phyloP scores from a whole-genome alignment of 1,139 yeast genomes.

The Saccharomycopsis hybrid region DNA sequence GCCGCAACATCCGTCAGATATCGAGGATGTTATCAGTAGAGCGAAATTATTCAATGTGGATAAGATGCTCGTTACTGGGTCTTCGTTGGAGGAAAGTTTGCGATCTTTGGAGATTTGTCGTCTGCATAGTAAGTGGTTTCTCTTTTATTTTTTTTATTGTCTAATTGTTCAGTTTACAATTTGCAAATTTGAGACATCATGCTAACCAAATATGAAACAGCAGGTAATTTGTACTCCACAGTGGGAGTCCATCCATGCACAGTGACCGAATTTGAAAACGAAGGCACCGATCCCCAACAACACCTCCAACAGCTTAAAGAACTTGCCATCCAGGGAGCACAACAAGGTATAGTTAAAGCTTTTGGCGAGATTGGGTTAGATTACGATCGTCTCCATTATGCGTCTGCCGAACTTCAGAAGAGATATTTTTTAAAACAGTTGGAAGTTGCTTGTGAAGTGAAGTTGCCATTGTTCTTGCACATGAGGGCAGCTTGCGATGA shows the following conservation, averaged over 20 bases:
- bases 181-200: too few species aligned
- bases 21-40: conserved; percentile 55
- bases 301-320: conserved; percentile 44
- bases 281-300: conserved; percentile 39
- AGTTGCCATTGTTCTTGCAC: conserved; percentile 78
- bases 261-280: conserved; percentile 57
- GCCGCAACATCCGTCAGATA: conserved; percentile 60
- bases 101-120: conserved; percentile 40
- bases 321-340: conserved; percentile 44
- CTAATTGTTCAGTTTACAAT: conserved; percentile 64
- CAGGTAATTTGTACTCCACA: conserved; percentile 46
- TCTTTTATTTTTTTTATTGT: conserved; percentile 31
- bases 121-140: too few species aligned
- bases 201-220: conserved; percentile 25
- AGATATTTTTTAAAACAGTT: conserved; percentile 68
- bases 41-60: conserved; percentile 62
- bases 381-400: conserved; percentile 78
- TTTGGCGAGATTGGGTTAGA: conserved; percentile 94
- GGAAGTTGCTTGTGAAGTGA: conserved; percentile 41
- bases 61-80: conserved; percentile 76
- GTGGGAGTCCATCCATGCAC: conserved; percentile 95
- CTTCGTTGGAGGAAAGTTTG: conserved; percentile 59
- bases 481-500: conserved; percentile 87
- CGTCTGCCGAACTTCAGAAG: conserved; percentile 61
- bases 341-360: conserved; percentile 53